phyloP scores from a whole-genome alignment of 78 protist species.

The Protostelium mycophagum region DNA sequence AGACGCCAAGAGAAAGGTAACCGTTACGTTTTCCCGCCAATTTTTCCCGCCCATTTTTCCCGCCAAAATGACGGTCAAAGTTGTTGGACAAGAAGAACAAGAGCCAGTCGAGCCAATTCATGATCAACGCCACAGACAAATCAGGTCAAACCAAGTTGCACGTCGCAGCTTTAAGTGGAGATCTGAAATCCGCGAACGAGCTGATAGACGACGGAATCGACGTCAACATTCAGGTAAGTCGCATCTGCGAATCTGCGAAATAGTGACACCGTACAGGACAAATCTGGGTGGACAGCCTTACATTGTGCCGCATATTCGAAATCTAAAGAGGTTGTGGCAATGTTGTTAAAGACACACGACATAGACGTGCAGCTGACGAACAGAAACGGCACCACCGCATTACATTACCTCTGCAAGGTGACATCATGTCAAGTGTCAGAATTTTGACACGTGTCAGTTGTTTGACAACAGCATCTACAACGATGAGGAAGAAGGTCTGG shows the following conservation, averaged over 20 bases:
- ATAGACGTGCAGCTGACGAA: not conserved
- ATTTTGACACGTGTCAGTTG: no score
- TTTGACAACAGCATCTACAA: not conserved
- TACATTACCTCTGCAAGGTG: not conserved
- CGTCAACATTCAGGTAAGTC: not conserved
- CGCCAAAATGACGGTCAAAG: no score
- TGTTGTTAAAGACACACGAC: not conserved
- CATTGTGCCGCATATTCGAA: not conserved
- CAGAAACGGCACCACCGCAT: not conserved
- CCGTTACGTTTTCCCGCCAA: no score
- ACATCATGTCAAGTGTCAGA: not conserved
- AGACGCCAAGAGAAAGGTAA: not conserved
- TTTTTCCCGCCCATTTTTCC: no score
- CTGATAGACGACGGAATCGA: not conserved
- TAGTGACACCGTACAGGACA: not conserved
- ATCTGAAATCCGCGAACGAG: not conserved
- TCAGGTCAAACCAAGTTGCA: not conserved
- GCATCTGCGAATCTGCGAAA: not conserved
- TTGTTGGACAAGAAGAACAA: not conserved
- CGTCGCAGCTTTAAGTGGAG: not conserved
- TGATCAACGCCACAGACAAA: not conserved
- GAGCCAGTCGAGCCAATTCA: not conserved
- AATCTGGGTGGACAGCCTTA: not conserved
- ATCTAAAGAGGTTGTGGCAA: not conserved
- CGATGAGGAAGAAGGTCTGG: not conserved